Base-by-base conservation (phyloP, 2,329 filamentous ascomycete genomes). In the Biscogniauxia mediterranea region DNA sequence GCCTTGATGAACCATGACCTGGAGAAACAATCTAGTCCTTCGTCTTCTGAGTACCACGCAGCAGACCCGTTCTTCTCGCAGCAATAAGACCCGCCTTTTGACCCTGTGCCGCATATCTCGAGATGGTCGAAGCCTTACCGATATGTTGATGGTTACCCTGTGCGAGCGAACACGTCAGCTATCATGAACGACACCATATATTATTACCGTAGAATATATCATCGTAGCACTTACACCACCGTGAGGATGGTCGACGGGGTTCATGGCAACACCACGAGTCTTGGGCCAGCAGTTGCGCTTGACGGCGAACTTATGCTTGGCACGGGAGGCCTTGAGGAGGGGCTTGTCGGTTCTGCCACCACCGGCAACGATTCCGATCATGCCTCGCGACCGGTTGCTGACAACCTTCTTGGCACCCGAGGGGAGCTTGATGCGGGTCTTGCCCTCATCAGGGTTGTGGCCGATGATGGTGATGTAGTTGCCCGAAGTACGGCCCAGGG, bases 211-310 rank as follows among this genome's bases (percentile, higher is more conserved):
- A 50, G 3, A n/a, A 26, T 17, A 4, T 7, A 5, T 7, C 19
- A 17, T 59, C 54, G 56, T 55, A 55, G 61, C 74, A 86, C 83
- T 72, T 85, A 85, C 85, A 92, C 90, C 91, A 91, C 91, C 91
- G 89, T 95, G 91, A 82, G 91, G 91, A 89, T 99, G 95, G 85
- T 99, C 95, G 78, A 99, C 95, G 77, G 95, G 95, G 87, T 99
- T 99, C 95, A 99, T 99, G 83, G 95, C 95, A 90, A 99, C 95
- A 97, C 95, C 95, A 95, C 95, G 94, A 88, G 95, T 99, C 92
- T 96, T 97, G 84, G 95, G 95, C 95, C 95, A 99, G 79, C 89
- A 94, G 92, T 99, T 98, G 80, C 95, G 93, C 93, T 99, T 99
- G 85, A 97, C 96, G 75, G 93, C 93, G 85, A 97, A 99, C 91